Conservation (phyloP, 306 rosid genomes). For the Vigna unguiculata region DNA sequence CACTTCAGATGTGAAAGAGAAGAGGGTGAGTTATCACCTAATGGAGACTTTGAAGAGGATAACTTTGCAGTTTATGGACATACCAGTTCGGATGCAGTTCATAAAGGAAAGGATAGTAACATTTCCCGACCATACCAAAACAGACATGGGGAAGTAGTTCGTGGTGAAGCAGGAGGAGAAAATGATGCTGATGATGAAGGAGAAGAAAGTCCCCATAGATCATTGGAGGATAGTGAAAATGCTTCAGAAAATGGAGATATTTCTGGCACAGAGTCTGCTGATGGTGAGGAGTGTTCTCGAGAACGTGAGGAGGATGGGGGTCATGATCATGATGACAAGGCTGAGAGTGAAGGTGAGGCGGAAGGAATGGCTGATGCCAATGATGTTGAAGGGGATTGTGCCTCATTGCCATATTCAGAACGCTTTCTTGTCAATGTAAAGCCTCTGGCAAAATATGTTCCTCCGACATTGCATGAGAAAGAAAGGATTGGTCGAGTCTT, state of each 20-base stretch:
- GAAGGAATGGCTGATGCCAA: conserved; percentile 96
- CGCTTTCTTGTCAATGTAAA: conserved; percentile 79
- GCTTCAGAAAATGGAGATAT: conserved; percentile 88
- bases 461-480: conserved; percentile 60
- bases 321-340: conserved; percentile 76
- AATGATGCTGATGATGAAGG: conserved; percentile 87
- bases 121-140: conserved; percentile 64
- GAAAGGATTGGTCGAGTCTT: conserved; percentile 69
- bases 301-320: conserved; percentile 84
- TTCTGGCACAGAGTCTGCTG: conserved; percentile 92
- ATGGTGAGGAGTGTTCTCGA: conserved; percentile 93
- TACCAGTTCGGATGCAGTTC: conserved; percentile 57
- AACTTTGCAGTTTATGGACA: conserved; percentile 81
- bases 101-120: conserved; percentile 62
- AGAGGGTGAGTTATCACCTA: conserved; percentile 98
- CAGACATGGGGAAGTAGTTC: conserved; percentile 65
- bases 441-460: conserved; percentile 91
- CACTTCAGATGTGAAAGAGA: conserved; percentile 85
- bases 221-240: conserved; percentile 94
- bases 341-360: conserved; percentile 99
- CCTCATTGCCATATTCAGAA: conserved; percentile 75
- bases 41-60: conserved; percentile 97
- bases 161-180: conserved; percentile 78
- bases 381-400: conserved; percentile 91
- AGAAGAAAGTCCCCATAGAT: conserved; percentile 91